A percentile compares a stretch with the other conserved stretches of the same genome.
Evolutionary conservation across 805 yeast species (phyloP).

Genomic region (Candida namnaoensis): DNA sequence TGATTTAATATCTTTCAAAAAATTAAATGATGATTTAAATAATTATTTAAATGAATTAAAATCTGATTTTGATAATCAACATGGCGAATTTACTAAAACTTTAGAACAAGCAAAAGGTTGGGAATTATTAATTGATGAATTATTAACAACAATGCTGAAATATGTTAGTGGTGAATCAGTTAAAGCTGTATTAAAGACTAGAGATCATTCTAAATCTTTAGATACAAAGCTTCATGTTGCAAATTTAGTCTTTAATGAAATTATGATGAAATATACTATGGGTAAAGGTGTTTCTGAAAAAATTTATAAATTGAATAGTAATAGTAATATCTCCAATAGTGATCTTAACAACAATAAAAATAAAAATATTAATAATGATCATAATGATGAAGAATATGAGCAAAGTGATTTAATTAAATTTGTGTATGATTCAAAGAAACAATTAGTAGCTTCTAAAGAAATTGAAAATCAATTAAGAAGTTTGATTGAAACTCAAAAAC

Average conservation of each 20-base stretch:
- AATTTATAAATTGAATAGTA: too few relatives aligned
- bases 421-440: not conserved
- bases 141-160: constrained; percentile 5
- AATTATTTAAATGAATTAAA: constrained; percentile 14
- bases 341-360: not conserved
- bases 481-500: constrained; percentile 7
- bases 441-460: constrained; percentile 5
- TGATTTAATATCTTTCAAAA: constrained; percentile 15
- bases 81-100: not conserved
- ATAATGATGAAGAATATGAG: not conserved
- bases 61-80: constrained; percentile 4
- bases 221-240: constrained; percentile 14
- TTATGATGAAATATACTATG: not conserved
- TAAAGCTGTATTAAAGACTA: constrained; percentile 11
- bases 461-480: constrained; percentile 10
- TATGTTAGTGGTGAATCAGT: constrained; percentile 10
- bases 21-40: constrained; percentile 13
- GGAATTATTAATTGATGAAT: constrained; percentile 5
- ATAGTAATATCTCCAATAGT: too few relatives aligned
- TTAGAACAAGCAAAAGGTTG: not conserved
- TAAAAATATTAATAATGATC: not conserved
- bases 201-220: constrained; percentile 9
- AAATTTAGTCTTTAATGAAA: constrained; percentile 10
- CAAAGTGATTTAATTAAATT: not conserved
- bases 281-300: too few relatives aligned